Base-by-base conservation (phyloP, 768 basidiomycete species). In the Rhodotorula kratochvilovae region DNA sequence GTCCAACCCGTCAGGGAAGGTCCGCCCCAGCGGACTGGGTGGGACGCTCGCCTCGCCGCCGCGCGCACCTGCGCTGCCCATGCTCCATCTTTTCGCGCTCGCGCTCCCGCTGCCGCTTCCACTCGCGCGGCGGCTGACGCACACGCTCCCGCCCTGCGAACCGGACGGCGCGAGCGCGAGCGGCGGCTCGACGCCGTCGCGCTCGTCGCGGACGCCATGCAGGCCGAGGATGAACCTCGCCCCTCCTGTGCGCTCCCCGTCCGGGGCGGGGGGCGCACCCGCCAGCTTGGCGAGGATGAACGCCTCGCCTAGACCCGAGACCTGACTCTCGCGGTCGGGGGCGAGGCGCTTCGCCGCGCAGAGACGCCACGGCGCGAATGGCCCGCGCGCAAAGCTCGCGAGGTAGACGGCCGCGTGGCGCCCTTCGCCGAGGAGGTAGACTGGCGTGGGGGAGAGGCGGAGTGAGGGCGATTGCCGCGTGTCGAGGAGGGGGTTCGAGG, bases 291-390 rank as follows among this genome's bases (percentile, higher is more conserved):
- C 68, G 45, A 82, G 76, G 70, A 82, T 81, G 76, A 80, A 80
- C 4, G 80, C 81, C 70, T 82, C 82, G 63, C 79, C 77, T 27
- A 81, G 63, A 1, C 81, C 81, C 69, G 81, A 77, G 13, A 78
- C 76, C 63, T 82, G 80, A 17, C 78, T 78, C 63, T 82, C 81
- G 35, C 77, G 76, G 66, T 82, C 82, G 2, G 78, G 74, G 7
- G 77, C 74, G 35, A 81, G 65, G 21, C 80, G 72, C 75, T 83
- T 83, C n/a, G 79, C 81, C 1, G 82, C 82, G 64, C 82, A 83
- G 10, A 82, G 65, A 31, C 61, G 67, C 80, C 82, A 17, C 36
- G 33, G 56, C 25, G 4, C 50, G 7, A 33, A 17, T 19, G 33
- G 56, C n/a, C 16, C 36, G 19, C 56, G 67, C 27, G 55, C 3